A percentile compares a stretch with the other conserved stretches of the same genome.
These are phyloP conservation scores for Tinospora cordifolia DNA, from an alignment of 164 flowering plant genomes.

Conservation along the genomic window DNA sequence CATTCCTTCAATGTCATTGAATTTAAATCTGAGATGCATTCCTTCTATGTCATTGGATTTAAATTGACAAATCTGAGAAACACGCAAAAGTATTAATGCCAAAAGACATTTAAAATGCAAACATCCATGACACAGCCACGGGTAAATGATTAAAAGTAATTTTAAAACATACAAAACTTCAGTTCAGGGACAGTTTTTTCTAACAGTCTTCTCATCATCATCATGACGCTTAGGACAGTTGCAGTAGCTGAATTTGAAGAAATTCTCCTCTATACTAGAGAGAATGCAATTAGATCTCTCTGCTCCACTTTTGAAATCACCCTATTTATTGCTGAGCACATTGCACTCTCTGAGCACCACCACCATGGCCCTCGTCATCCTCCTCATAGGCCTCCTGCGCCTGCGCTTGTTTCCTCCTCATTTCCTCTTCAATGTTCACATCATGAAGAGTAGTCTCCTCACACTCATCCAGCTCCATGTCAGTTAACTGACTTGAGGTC, in stretches of 20 bases:
- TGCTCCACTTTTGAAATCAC: neutral
- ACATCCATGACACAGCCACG: neutral
- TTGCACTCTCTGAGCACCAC: slow-evolving; percentile 66
- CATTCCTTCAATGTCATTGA: too few relatives aligned
- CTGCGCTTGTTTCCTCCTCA: slow-evolving; percentile 64
- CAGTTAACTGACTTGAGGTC: slow-evolving; percentile 38
- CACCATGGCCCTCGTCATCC: slow-evolving; percentile 46
- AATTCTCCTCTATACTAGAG: neutral
- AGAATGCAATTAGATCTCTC: neutral
- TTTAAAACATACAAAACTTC: neutral
- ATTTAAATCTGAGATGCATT: too few relatives aligned
- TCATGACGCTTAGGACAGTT: neutral
- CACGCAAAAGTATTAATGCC: too few relatives aligned
- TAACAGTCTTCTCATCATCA: neutral
- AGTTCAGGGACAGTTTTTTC: neutral
- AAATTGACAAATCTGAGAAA: too few relatives aligned
- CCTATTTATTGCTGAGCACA: slow-evolving; percentile 65
- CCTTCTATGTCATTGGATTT: too few relatives aligned
- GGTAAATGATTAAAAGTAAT: neutral
- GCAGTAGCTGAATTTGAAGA: neutral
- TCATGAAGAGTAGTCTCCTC: slow-evolving; percentile 88
- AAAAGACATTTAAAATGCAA: too few relatives aligned
- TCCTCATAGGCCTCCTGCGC: slow-evolving; percentile 77
- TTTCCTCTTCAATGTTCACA: slow-evolving; percentile 87
- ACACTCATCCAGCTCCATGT: slow-evolving; percentile 85